Conservation (phyloP, 1,139 yeast species). For the Candida tropicalis region DNA sequence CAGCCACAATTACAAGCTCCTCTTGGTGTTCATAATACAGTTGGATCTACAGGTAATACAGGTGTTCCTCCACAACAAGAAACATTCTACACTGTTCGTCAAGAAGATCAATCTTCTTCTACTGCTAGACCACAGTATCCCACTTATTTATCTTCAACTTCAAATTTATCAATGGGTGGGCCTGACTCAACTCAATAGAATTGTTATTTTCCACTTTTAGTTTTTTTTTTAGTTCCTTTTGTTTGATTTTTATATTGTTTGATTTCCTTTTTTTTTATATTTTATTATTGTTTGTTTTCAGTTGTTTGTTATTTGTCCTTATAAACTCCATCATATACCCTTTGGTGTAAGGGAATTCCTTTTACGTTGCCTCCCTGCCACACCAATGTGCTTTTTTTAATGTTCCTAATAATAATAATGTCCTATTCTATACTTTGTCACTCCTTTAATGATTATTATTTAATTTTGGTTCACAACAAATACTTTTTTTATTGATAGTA, state of each 20-base stretch:
- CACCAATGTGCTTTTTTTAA: not conserved
- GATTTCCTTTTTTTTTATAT: not conserved
- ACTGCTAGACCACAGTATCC: conserved; percentile 5
- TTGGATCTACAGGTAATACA: not conserved
- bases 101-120: conserved; percentile 6
- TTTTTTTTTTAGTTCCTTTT: not conserved
- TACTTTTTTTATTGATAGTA: conserved; percentile 1
- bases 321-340: conserved; percentile 5
- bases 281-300: not conserved
- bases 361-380: no score
- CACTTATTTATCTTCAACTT: conserved; percentile 7
- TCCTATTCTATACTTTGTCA: conserved; percentile 5
- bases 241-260: not conserved
- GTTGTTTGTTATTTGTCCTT: not conserved
- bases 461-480: conserved; percentile 5
- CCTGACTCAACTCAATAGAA: conserved; percentile 4
- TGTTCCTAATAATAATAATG: conserved; percentile 9
- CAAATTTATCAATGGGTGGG: conserved; percentile 7
- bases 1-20: conserved; percentile 2
- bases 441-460: conserved; percentile 10
- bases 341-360: no score
- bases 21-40: not conserved
- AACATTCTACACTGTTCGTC: conserved; percentile 4
- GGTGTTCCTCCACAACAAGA: conserved; percentile 1
- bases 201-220: not conserved